phyloP scores from a whole-genome alignment of 2,329 filamentous ascomycete genomes.

The Penicillium oxalicum region DNA sequence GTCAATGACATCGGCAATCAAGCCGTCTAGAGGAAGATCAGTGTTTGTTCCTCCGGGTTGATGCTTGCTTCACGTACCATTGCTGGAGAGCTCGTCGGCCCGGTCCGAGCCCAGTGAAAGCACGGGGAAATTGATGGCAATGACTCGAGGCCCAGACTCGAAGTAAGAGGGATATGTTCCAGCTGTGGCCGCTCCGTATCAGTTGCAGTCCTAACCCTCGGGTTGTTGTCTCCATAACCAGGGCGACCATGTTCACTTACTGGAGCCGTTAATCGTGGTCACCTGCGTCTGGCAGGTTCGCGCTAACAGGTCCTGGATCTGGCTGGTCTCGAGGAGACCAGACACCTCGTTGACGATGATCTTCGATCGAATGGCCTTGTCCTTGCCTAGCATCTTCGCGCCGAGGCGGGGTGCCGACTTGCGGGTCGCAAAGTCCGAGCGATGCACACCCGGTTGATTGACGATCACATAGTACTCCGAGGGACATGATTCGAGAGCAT shows the following conservation, averaged over 20 bases:
- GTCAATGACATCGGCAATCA: slow-evolving; percentile 44
- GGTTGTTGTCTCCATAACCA: background rate
- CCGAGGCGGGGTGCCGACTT: slow-evolving; percentile 50
- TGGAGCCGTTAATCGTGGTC: slow-evolving; percentile 40
- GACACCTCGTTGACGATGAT: slow-evolving; percentile 50
- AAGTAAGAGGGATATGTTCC: slow-evolving; percentile 36
- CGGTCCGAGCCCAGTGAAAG: slow-evolving; percentile 34
- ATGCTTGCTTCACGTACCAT: slow-evolving; percentile 32
- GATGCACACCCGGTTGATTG: slow-evolving; percentile 67
- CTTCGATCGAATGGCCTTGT: slow-evolving; percentile 50
- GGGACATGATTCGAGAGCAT: slow-evolving; percentile 58
- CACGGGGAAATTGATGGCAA: slow-evolving; percentile 43
- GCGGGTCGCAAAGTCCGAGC: slow-evolving; percentile 58
- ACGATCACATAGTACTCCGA: slow-evolving; percentile 72
- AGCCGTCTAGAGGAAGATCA: slow-evolving; percentile 36
- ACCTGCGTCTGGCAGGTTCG: slow-evolving; percentile 44
- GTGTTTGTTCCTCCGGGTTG: background rate
- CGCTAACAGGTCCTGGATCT: slow-evolving; percentile 40
- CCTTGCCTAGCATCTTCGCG: slow-evolving; percentile 44
- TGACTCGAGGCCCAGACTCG: slow-evolving; percentile 36
- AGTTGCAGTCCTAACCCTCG: slow-evolving; percentile 7
- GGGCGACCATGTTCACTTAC: slow-evolving; percentile 24
- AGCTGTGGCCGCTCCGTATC: slow-evolving; percentile 24
- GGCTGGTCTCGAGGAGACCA: slow-evolving; percentile 42
- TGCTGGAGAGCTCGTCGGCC: slow-evolving; percentile 36